Evolutionary conservation across 768 basidiomycete genomes (phyloP), one percentile per base, ranked within the genome.

Genomic region (Boletellus ananas): DNA sequence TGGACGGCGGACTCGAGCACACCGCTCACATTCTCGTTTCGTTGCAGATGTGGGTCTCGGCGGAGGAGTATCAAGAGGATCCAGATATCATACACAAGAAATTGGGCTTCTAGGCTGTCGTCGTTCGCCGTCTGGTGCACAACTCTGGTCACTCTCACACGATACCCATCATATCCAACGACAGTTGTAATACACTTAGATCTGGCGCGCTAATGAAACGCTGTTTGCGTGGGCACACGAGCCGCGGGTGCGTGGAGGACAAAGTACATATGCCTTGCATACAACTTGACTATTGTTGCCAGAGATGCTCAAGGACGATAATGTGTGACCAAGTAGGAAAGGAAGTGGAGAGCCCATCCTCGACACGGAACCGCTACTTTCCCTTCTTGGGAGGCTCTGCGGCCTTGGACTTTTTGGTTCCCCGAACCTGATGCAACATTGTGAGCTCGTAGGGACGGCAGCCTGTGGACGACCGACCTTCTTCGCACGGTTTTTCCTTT

Each of bases 401-500:
- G 49, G 92, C 93, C 85, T 96, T 97, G 76, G 74, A 56, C 81
- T 97, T 98, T 79, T 90, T 89, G 70, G 89, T 94, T 62, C 95
- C 94, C 67, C 94, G 90, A 75, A 94, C 74, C 94, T 97, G 61
- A 13, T 50, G 53, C 45, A 43, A 50, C 27, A 36, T 63, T 31
- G 60, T 60, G 45, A 62, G 57, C 36, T 13, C 5, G 42, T 47
- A 18, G 48, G 14, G 40, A 17, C 20, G 12, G 35, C 34, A 21
- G 45, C 21, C 18, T 23, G 34, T 52, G 17, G 23, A 27, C 12
- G 44, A 61, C 72, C n/a, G 41, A 92, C 94, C 86, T 97, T 98
- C 89, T 99, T 99, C 56, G 89, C 83, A 70, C 95, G 86, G 77
- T 99, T 99, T 84, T 99, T 99, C 66, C 96, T 85, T 79, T 98